Base-by-base conservation (phyloP, 2,329 filamentous ascomycete genomes). In the Ophiostoma ulmi region DNA sequence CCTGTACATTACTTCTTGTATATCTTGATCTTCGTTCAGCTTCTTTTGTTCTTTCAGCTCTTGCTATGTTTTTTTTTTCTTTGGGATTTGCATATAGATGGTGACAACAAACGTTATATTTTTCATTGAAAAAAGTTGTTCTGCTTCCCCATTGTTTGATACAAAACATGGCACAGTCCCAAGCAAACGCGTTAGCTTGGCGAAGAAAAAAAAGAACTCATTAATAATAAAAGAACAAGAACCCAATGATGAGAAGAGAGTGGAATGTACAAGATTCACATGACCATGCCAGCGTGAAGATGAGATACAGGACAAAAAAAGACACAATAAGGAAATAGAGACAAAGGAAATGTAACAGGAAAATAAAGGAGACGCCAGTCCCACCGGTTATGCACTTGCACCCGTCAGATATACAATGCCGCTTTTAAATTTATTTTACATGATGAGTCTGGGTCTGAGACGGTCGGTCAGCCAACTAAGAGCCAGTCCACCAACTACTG, bases 221-320 rank as follows among this genome's bases (percentile, higher is more conserved):
- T 35, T 31, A 36, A 63, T 31, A 17, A 52, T 8, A 70, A 63
- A 17, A 52, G 17, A 70, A 67, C 13, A 35, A 70, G 31, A 36
- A 20, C 41, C 70, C 67, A n/a, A 48, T 39, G n/a, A 68, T 69
- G 64, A 70, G 68, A 71, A 70, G 70, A 71, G 68, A 71, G 70
- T 71, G 61, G 63, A 69, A 67, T 69, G 35, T 70, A 70, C 64
- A 69, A 17, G 41, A n/a, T 20, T 63, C 55, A 26, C 31, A 20
- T 20, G 17, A 20, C 26, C 58, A 17, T 63, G 58, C 31, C 52
- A 55, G 58, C 26, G 58, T 63, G 22, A 26, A 31, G 52, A 36
- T 26, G 36, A 5, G 17, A 44, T n/a, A 10, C 35, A n/a, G 26
- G 39, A 58, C n/a, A 58, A 22, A 58, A 4, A 26, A 26, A 58